A percentile compares a stretch with the other conserved stretches of the same genome.
Conservation (phyloP, 2,329 filamentous ascomycete species). For the Xylaria sp. region DNA sequence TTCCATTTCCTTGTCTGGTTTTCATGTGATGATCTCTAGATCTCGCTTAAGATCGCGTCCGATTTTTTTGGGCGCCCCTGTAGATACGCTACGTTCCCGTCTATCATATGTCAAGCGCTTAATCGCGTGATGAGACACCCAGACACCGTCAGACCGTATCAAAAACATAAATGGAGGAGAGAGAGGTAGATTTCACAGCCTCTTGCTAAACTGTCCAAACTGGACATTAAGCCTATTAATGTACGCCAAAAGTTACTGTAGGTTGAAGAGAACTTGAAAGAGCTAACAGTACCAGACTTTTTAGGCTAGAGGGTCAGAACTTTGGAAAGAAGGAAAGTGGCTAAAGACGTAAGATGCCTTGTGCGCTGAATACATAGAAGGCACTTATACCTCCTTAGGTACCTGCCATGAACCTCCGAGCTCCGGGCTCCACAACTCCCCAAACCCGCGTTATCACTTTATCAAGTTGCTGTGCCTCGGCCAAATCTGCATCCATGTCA, state of each 20-base stretch:
- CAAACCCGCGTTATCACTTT: not conserved
- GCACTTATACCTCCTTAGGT: not conserved
- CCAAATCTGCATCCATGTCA: not conserved
- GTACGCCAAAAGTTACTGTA: no score
- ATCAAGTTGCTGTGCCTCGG: slow-evolving; percentile 3
- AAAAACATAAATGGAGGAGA: not conserved
- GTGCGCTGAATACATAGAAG: no score
- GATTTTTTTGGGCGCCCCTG: not conserved
- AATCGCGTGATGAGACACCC: not conserved
- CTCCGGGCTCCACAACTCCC: not conserved
- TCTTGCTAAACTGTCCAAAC: not conserved
- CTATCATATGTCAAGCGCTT: not conserved
- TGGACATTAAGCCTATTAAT: not conserved
- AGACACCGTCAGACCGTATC: no score
- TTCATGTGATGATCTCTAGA: slow-evolving; percentile 2
- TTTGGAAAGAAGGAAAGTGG: not conserved
- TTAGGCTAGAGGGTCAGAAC: not conserved
- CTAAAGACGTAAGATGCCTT: no score
- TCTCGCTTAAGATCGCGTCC: not conserved
- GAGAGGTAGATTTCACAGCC: not conserved
- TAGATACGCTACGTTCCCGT: not conserved
- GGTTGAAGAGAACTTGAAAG: no score
- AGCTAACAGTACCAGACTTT: not conserved
- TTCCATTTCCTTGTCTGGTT: not conserved
- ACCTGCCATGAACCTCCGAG: not conserved